Base-by-base conservation (phyloP, 192 early-diverging fungal genomes). In the Coemansia sp. region DNA sequence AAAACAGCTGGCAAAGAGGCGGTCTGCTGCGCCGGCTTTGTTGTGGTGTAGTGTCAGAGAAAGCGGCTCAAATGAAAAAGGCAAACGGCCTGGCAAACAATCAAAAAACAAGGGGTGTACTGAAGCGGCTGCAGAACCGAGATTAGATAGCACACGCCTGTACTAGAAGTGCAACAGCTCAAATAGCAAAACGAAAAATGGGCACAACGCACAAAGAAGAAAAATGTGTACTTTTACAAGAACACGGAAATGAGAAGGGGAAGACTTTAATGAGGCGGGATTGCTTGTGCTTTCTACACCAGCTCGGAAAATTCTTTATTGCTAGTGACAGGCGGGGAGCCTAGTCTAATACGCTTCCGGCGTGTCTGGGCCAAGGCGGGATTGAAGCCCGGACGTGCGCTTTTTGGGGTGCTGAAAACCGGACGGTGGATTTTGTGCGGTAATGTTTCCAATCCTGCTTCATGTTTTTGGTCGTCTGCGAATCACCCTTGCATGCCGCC, bases 351-450 rank as follows among this genome's bases (percentile, higher is more conserved):
- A 35, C 32, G 7, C 32, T 8, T 0, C 32, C 5, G 32, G 32
- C 32, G 32, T 47, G 43, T 47, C 43, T 47, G 43, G 43, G n/a
- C 32, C 32, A 35, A 6, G 32, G 32, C 43, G 43, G 43, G 43
- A 47, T 47, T 47, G 43, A 47, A n/a, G 43, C 43, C 43, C 43
- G 43, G 43, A 47, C 43, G 43, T 47, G 43, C 43, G 43, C 43
- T 17, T 47, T 47, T 47, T 12, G 43, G 43, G 43, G 14, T 12
- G 43, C 43, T 47, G 43, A 35, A 35, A 35, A 6, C 32, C 32
- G 32, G 32, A 35, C 32, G 32, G 32, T 32, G 29, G 25, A 27
- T 27, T 27, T 27, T 27, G 25, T 15, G 41, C 41, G 41, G 7
- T 5, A 47, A 14, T 47, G 43, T 17, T n/a, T 47, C 43, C 43